phyloP scores from a whole-genome alignment of 495 filamentous ascomycete species.

The Astrothelium macrocarpum region DNA sequence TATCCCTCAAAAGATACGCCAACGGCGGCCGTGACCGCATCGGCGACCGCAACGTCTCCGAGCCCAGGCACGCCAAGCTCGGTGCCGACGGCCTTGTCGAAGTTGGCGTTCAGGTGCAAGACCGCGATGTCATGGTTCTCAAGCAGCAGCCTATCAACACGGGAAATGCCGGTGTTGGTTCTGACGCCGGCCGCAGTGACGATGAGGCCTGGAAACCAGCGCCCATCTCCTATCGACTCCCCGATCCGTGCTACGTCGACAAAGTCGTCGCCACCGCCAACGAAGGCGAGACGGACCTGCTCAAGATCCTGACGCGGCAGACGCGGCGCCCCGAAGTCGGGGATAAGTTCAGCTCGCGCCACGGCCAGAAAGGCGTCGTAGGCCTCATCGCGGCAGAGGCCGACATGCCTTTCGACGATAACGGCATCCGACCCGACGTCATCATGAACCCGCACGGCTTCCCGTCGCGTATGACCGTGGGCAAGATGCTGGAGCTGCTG shows the following conservation, averaged over 20 bases:
- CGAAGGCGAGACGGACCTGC: slow-evolving; percentile 66
- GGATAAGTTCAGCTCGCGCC: slow-evolving; percentile 40
- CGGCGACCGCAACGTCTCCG: slow-evolving; percentile 50
- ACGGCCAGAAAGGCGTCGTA: slow-evolving; percentile 58
- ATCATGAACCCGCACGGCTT: slow-evolving; percentile 99
- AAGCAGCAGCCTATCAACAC: slow-evolving; percentile 73
- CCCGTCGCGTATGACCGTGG: slow-evolving; percentile 98
- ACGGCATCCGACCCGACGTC: slow-evolving; percentile 84
- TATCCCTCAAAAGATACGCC: slow-evolving; percentile 52
- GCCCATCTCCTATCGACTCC: slow-evolving; percentile 69
- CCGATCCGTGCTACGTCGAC: slow-evolving; percentile 81
- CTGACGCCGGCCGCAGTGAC: slow-evolving; percentile 4
- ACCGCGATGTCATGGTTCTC: slow-evolving; percentile 76
- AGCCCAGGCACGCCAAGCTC: slow-evolving; percentile 60
- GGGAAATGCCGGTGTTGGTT: slow-evolving; percentile 50
- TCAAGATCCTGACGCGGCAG: slow-evolving; percentile 89
- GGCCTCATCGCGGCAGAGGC: slow-evolving; percentile 92
- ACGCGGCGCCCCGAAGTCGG: slow-evolving; percentile 85
- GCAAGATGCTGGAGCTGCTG: slow-evolving; percentile 92
- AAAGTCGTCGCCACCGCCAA: slow-evolving; percentile 84
- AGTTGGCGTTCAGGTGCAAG: slow-evolving; percentile 63
- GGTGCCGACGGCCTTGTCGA: slow-evolving; percentile 73
- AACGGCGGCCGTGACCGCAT: slow-evolving; percentile 72
- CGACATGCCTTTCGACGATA: slow-evolving; percentile 93
- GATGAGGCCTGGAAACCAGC: slow-evolving; percentile 20